Conservation (phyloP, 495 filamentous ascomycete species). For the Talaromyces ruber region DNA sequence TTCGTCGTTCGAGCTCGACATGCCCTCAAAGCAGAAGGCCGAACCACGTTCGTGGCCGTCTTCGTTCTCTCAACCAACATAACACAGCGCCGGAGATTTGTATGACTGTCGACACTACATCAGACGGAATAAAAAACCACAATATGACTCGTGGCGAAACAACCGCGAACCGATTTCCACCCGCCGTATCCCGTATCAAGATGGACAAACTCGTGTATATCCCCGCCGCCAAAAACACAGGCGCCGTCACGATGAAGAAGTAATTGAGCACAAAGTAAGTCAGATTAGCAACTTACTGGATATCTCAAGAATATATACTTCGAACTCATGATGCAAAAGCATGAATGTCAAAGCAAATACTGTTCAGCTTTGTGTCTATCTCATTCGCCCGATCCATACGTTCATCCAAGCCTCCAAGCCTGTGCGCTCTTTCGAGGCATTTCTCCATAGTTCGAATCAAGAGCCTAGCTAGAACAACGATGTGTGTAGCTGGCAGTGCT, state of each 20-base stretch:
- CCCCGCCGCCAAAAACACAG: conserved; percentile 44
- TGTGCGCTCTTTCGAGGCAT: neutral
- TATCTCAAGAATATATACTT: too few species aligned
- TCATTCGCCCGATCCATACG: too few species aligned
- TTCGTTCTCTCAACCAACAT: too few species aligned
- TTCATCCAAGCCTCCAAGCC: neutral
- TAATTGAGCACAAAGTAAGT: conserved; percentile 48
- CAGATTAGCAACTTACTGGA: too few species aligned
- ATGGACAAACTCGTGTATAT: conserved; percentile 42
- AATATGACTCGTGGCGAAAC: neutral
- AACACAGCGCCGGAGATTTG: conserved; percentile 43
- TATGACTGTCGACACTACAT: conserved; percentile 40
- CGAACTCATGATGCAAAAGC: too few species aligned
- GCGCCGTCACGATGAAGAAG: conserved; percentile 51
- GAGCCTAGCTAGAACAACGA: neutral
- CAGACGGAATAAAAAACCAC: conserved; percentile 29
- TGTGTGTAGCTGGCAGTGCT: neutral
- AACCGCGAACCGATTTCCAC: conserved; percentile 15
- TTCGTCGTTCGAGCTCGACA: conserved; percentile 13
- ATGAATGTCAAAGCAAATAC: too few species aligned
- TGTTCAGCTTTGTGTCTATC: too few species aligned
- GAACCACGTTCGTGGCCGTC: neutral
- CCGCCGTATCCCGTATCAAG: conserved; percentile 25
- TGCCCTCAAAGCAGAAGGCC: neutral
- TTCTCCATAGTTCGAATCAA: neutral